These are phyloP conservation scores for Lactarius vividus DNA, from an alignment of 768 basidiomycete species.

Conservation along the genomic window DNA sequence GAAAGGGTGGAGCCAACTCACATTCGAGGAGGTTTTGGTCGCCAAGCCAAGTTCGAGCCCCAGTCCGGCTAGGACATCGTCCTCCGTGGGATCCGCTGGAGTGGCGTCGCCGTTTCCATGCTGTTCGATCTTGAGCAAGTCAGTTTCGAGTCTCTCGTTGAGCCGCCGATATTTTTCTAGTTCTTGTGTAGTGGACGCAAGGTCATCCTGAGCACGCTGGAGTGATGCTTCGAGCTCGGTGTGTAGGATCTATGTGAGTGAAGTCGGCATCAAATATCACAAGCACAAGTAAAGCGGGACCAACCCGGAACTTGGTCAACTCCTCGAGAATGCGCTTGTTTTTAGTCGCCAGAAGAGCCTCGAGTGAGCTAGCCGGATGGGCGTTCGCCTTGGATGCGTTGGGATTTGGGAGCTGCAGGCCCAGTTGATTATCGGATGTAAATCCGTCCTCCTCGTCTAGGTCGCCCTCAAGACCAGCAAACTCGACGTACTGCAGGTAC, in stretches of 20 bases:
- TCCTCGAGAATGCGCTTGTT: conserved; percentile 93
- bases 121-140: conserved; percentile 78
- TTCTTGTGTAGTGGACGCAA: conserved; percentile 58
- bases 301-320: conserved; percentile 83
- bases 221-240: conserved; percentile 75
- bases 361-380: conserved; percentile 78
- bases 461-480: conserved; percentile 82
- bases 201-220: conserved; percentile 51
- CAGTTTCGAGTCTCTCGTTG: conserved; percentile 90
- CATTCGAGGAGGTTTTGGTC: conserved; percentile 27
- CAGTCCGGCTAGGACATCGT: conserved; percentile 57
- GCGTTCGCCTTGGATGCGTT: conserved; percentile 81
- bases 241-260: conserved; percentile 63
- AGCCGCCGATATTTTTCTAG: conserved; percentile 74
- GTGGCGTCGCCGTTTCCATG: conserved; percentile 38
- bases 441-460: conserved; percentile 53
- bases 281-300: conserved; percentile 28
- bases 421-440: conserved; percentile 39
- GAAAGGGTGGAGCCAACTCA: conserved; percentile 5
- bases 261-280: background rate
- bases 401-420: conserved; percentile 77
- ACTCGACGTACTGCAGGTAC: conserved; percentile 81
- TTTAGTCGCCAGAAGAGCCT: conserved; percentile 87
- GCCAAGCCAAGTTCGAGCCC: conserved; percentile 70
- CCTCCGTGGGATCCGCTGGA: conserved; percentile 35